Base-by-base conservation (phyloP, 2,329 filamentous ascomycete species). In the Penicillium sp. region DNA sequence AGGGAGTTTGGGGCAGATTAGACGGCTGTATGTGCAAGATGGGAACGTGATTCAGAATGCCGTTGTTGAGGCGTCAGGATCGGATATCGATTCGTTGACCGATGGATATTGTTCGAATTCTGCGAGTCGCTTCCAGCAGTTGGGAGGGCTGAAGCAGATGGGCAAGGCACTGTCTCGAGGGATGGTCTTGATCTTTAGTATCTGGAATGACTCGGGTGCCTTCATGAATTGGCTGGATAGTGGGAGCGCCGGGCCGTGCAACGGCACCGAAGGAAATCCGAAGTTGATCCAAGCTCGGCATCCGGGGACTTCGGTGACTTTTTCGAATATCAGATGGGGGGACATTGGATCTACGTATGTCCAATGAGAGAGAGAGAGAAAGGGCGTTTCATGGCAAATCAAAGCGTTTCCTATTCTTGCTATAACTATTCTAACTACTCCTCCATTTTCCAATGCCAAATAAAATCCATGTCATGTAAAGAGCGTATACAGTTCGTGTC, bases 21-120 rank as follows among this genome's bases (percentile, higher is more conserved):
- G 79, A 56, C 79, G 84, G 56, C 75, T 84, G 63, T 86, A 86
- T 68, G 75, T 84, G 53, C 84, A 87, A 71, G 71, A 80, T 66
- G 81, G 80, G 50, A 73, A 74, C 30, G 76, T 84, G 50, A 79
- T 85, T 57, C 70, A 76, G 57, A 84, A 85, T 70, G 58, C 57
- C 1, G 59, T 55, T 0, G 56, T 61, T 1, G 13, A 53, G 4
- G 42, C 74, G 70, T 38, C 63, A 52, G 55, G 66, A 7, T 64
- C 64, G 42, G 64, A 79, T 50, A 51, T 56, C 60, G 78, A 80
- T 62, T 72, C 72, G 46, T 76, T 87, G 69, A 83, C 78, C 45
- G 75, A 80, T 51, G 68, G 71, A 3, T 83, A 79, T 72, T 86
- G 84, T 68, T 68, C 70, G 2, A 67, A 66, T 13, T 76, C 80